phyloP scores from a whole-genome alignment of 371 early-diverging fungal species.

The Blakeslea trispora region DNA sequence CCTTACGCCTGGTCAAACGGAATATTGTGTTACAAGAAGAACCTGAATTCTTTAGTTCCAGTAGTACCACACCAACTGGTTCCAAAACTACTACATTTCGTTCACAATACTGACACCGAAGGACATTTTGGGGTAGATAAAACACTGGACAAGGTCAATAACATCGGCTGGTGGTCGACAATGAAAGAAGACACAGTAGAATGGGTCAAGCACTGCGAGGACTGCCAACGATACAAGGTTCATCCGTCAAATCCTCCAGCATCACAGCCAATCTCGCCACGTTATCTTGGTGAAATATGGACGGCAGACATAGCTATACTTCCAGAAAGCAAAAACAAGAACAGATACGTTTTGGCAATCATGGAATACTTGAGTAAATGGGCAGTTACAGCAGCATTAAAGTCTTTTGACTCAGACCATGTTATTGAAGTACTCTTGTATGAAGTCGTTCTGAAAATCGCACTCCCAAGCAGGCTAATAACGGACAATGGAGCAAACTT shows the following conservation, averaged over 20 bases:
- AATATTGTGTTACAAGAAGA: too few relatives aligned
- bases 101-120: too few relatives aligned
- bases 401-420: background rate
- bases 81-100: too few relatives aligned
- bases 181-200: background rate
- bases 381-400: constrained; percentile 14
- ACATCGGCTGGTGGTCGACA: constrained; percentile 15
- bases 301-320: constrained; percentile 26
- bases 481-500: constrained; percentile 19
- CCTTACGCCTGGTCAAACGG: too few relatives aligned
- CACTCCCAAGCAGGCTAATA: constrained; percentile 2
- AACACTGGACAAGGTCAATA: constrained; percentile 5
- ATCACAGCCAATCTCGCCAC: constrained; percentile 3
- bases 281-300: constrained; percentile 21
- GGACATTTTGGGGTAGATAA: constrained; percentile 24
- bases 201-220: background rate
- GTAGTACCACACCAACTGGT: too few relatives aligned
- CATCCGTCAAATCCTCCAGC: too few relatives aligned
- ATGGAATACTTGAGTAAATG: constrained; percentile 27
- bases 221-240: constrained; percentile 11
- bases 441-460: constrained; percentile 7
- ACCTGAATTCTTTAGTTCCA: too few relatives aligned
- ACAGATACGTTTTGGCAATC: constrained; percentile 20
- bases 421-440: constrained; percentile 1
- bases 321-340: constrained; percentile 13